Evolutionary conservation across 1,284 basidiomycete genomes (phyloP), one percentile per base, ranked within the genome.

Genomic region (Apiotrichum akiyoshidainum): DNA sequence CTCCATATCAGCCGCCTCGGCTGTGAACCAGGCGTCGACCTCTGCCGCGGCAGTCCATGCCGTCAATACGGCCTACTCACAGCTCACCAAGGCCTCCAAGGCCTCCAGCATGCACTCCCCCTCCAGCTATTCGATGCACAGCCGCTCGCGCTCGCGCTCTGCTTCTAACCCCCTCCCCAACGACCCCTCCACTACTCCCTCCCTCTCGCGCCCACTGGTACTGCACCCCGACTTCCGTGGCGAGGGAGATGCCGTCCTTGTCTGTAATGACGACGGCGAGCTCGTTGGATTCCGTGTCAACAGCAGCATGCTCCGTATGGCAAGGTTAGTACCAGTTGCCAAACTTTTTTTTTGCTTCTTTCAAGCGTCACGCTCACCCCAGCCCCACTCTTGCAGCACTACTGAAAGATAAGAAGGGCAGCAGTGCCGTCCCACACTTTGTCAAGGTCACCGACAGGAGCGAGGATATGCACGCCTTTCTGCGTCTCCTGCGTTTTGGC

Each of bases 381-480:
- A 61, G 60, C 35, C 60, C 60, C 10, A 44, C 53, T 8, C 53
- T 61, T 21, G 53, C 56, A 13, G 19, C 34, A 10, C 52, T 55
- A 12, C 41, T 57, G 10, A 26, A 31, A 19, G 26, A 31, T 1
- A 41, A 37, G 21, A 37, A 46, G 31, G 19, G 22, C 13, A 45
- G 49, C 12, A 37, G 44, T 22, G 9, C 37, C 5, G 13, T 44
- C 5, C 53, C 60, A 4, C 46, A 45, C 21, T 42, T 55, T 37
- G 56, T 61, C 35, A 31, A 37, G 8, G 47, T 55, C 22, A 46
- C 41, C 46, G 60, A 58, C 54, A 39, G 19, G 39, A 33, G 44
- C 11, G 46, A 55, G 53, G 60, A 58, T 50, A 58, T 61, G 60
- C 56, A 61, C 50, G 60, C 60, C 26, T 61, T 58, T 40, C 56